Base-by-base conservation (phyloP, 2,329 filamentous ascomycete species). In the Neonectria hederae region DNA sequence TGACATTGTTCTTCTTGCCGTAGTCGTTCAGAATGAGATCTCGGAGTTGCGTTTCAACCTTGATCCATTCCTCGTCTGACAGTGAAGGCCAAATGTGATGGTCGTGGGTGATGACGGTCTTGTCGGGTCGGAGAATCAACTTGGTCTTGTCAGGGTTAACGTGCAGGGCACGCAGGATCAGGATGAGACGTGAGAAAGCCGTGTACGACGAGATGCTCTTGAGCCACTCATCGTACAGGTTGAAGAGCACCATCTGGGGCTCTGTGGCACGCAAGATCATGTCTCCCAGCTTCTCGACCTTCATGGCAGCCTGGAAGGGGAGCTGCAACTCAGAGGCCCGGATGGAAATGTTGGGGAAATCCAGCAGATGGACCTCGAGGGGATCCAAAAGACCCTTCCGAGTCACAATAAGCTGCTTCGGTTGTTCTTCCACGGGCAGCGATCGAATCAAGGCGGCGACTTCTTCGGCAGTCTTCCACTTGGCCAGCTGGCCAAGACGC, bases 391-490 rank as follows among this genome's bases (percentile, higher is more conserved):
- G 86, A 88, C 96, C 96, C 83, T 99, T 99, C 62, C 96, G 89
- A 7, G 97, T 99, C 54, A 99, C 96, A 73, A 99, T 99, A 43
- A 99, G 89, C 82, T 99, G 96, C 82, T 98, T 98, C 40, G 96
- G 96, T 78, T 99, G 97, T 80, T 99, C 97, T 84, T 99, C 96
- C 7, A 97, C 94, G 0, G 96, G 96, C 45, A 99, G 81, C 1
- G 96, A 99, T 71, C 96, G 89, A 77, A 99, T 99, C 46, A 99
- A 86, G 21, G 96, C 97, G 5, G 96, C 96, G 3, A 99, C 97
- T 93, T 99, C 96, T 89, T 99, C 96, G 1, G 96, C 96, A 17
- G 96, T 99, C 86, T 99, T 99, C 96, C 96, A 99, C 78, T 99
- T 99, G 51, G 96, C 96, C 70, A 99, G 83, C 80, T 99, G 96